Evolutionary conservation across 176 grass and related monocot species (phyloP).

Genomic region (Rhipidocladum racemiflorum): DNA sequence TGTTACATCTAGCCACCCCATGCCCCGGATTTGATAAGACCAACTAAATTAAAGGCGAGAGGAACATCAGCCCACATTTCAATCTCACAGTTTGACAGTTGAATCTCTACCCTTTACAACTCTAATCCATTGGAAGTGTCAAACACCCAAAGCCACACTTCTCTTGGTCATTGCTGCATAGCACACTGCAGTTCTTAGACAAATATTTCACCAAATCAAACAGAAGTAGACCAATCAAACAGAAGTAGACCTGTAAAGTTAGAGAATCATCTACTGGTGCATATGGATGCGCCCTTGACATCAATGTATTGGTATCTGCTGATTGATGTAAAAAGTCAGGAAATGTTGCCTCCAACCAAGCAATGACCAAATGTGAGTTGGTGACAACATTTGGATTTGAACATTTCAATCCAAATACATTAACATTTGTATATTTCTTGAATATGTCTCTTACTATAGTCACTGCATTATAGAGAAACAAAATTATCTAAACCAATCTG

Average conservation of each 20-base stretch:
- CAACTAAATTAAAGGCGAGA: background rate
- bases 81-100: constrained; percentile 10
- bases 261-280: constrained; percentile 82
- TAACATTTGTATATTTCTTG: constrained; percentile 87
- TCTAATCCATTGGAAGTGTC: background rate
- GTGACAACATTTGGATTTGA: constrained; percentile 67
- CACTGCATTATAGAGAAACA: constrained; percentile 43
- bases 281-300: constrained; percentile 76
- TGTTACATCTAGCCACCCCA: constrained; percentile 1
- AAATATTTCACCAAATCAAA: constrained; percentile 24
- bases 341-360: constrained; percentile 92
- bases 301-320: constrained; percentile 32
- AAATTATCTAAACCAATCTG: constrained; percentile 20
- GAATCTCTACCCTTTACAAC: background rate
- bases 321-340: constrained; percentile 68
- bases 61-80: constrained; percentile 5
- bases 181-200: background rate
- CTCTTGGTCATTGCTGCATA: background rate
- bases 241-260: constrained; percentile 68
- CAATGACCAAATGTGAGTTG: constrained; percentile 69
- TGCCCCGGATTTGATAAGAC: background rate
- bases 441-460: constrained; percentile 63
- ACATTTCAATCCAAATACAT: constrained; percentile 68
- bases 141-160: background rate
- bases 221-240: no score